phyloP scores from a whole-genome alignment of 345 rosid species.

The Citrus glauca region DNA sequence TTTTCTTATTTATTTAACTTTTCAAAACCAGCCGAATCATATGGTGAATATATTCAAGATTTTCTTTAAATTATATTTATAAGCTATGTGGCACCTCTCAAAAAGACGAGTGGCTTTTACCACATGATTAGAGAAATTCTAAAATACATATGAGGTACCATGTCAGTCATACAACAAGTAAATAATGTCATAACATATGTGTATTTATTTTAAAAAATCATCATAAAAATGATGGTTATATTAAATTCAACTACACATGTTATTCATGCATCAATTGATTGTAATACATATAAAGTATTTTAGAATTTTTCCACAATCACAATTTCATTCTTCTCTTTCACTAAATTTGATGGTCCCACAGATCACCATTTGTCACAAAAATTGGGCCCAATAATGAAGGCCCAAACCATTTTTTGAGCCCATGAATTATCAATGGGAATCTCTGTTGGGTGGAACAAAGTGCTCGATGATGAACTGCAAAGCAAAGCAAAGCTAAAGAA shows the following conservation, averaged over 20 bases:
- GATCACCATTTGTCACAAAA: neutral
- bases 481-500: constrained; percentile 17
- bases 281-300: too few species aligned
- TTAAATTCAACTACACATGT: too few species aligned
- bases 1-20: neutral
- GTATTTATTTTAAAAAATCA: too few species aligned
- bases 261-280: too few species aligned
- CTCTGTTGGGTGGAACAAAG: constrained; percentile 16
- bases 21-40: neutral
- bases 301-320: neutral
- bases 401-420: neutral
- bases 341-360: neutral
- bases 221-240: rapidly evolving
- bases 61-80: too few species aligned
- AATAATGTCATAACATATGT: too few species aligned
- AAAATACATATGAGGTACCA: too few species aligned
- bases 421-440: constrained; percentile 22
- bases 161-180: too few species aligned
- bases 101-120: neutral
- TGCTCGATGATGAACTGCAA: constrained; percentile 21
- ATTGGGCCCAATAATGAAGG: neutral
- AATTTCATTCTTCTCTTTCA: neutral
- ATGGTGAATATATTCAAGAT: neutral
- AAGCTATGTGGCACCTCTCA: neutral
- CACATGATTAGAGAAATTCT: neutral